Evolutionary conservation across 2,329 filamentous ascomycete genomes (phyloP).

Genomic region (Plectosphaerella cucumerina): DNA sequence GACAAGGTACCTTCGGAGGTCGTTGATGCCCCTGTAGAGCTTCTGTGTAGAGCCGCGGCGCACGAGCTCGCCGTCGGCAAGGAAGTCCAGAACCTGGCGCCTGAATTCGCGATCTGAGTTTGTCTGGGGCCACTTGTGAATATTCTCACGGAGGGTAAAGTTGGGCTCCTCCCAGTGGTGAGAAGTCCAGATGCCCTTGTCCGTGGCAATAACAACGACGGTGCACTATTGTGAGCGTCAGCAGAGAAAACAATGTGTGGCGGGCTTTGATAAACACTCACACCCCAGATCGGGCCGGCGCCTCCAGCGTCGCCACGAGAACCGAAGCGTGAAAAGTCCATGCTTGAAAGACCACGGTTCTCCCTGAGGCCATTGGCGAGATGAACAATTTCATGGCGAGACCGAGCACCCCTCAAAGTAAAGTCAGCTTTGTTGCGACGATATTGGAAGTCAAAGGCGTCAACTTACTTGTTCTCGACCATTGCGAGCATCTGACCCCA

Average conservation of each 20-base stretch:
- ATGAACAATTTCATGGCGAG: not conserved
- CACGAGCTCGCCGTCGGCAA: not conserved
- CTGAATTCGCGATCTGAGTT: not conserved
- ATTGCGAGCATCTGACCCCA: not conserved
- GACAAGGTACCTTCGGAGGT: not conserved
- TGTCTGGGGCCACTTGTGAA: not conserved
- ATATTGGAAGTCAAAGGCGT: not conserved
- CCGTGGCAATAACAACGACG: conserved; percentile 1
- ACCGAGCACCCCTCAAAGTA: not conserved
- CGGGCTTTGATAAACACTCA: not conserved
- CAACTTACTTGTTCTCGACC: not conserved
- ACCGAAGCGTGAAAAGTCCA: not conserved
- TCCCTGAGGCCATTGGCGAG: not conserved
- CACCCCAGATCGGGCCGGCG: conserved; percentile 4
- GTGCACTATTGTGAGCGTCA: not conserved
- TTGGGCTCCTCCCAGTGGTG: conserved; percentile 7
- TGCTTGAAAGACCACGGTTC: conserved; percentile 1
- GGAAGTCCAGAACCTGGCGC: not conserved
- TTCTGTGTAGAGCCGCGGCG: not conserved
- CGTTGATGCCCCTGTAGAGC: not conserved
- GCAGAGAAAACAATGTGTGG: not conserved
- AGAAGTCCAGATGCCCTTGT: conserved; percentile 2
- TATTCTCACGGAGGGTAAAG: not conserved
- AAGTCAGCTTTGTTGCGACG: not conserved
- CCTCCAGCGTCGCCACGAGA: conserved; percentile 1